Evolutionary conservation across 2,329 filamentous ascomycete genomes (phyloP), one percentile per base, ranked within the genome.

Genomic region (Elsinoe necatrix): DNA sequence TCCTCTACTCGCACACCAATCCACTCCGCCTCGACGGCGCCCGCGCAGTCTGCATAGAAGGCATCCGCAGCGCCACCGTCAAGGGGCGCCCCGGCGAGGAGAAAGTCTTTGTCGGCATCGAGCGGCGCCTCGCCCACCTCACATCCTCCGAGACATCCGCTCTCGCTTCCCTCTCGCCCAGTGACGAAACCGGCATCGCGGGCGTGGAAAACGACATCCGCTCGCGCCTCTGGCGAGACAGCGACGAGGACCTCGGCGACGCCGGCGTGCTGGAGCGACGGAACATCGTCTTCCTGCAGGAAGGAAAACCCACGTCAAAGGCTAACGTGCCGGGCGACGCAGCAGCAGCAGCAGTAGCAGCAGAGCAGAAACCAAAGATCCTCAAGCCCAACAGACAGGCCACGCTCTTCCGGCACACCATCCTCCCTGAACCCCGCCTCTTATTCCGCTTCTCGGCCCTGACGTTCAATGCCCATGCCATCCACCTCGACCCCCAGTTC

Each of bases 391-490:
- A 77, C 18, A 65, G 71, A 2, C 58, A 71, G n/a, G 75, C 82
- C 0, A 74, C 79, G 47, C 14, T 56, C 9, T 81, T 82, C 63
- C 74, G 72, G 16, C 76, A 86, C 63, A 72, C 74, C 0, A 72
- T 95, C 21, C 79, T 73, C 0, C 89, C 90, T 0, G 84, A 84
- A 1, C 76, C 80, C 2, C 75, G 80, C 3, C 80, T 96, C 3
- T 82, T 98, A 55, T 95, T 95, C 73, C 83, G 91, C 58, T 97
- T 92, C 75, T 93, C 87, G 18, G 90, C 90, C 0, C 80, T 98
- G 31, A 92, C 87, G 1, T 91, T 89, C 75, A 98, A 98, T 70
- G 89, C 89, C 1, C 93, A 98, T 71, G 77, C 80, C 14, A 96
- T 98, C 63, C 93, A 98, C 72, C 77, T 95, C 20, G 87, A 96